These are phyloP conservation scores for Clitopilus hobsonii DNA, from an alignment of 768 basidiomycete species.

Conservation along the genomic window DNA sequence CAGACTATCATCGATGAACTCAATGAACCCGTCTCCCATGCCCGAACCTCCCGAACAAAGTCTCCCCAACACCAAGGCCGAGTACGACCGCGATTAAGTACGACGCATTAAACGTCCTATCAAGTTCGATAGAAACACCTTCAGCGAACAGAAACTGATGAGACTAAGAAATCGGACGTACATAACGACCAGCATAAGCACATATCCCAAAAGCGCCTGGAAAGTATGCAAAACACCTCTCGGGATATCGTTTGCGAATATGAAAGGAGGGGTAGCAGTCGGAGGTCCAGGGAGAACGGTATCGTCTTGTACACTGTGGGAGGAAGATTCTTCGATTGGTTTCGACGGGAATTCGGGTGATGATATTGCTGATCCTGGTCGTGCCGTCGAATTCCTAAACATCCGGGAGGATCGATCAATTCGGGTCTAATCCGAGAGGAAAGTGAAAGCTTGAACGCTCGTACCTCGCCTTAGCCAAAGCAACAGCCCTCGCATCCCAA, in stretches of 20 bases:
- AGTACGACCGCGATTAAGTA: slow-evolving; percentile 70
- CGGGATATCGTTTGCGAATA: slow-evolving; percentile 58
- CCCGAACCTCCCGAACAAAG: slow-evolving; percentile 58
- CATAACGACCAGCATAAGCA: slow-evolving; percentile 82
- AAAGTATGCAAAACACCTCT: slow-evolving; percentile 63
- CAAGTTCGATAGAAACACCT: slow-evolving; percentile 4
- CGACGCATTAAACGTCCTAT: slow-evolving; percentile 82
- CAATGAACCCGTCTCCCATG: slow-evolving; percentile 7
- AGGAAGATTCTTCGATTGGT: too few relatives aligned
- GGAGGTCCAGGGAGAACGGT: too few relatives aligned
- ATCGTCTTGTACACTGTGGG: too few relatives aligned
- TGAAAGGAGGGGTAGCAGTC: slow-evolving; percentile 60
- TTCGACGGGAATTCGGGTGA: background rate
- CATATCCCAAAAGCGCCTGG: slow-evolving; percentile 60
- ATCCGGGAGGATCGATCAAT: too few relatives aligned
- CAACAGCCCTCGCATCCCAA: slow-evolving; percentile 55
- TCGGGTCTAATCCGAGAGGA: too few relatives aligned
- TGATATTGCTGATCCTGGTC: too few relatives aligned
- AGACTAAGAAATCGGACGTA: slow-evolving; percentile 28
- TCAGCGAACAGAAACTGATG: background rate
- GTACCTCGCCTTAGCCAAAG: background rate
- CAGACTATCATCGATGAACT: too few relatives aligned
- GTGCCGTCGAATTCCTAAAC: too few relatives aligned
- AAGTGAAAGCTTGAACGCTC: too few relatives aligned
- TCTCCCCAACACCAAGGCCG: slow-evolving; percentile 73